Evolutionary conservation across 345 rosid species (phyloP), one percentile per base, ranked within the genome.

Genomic region (Odontarrhena argentea): DNA sequence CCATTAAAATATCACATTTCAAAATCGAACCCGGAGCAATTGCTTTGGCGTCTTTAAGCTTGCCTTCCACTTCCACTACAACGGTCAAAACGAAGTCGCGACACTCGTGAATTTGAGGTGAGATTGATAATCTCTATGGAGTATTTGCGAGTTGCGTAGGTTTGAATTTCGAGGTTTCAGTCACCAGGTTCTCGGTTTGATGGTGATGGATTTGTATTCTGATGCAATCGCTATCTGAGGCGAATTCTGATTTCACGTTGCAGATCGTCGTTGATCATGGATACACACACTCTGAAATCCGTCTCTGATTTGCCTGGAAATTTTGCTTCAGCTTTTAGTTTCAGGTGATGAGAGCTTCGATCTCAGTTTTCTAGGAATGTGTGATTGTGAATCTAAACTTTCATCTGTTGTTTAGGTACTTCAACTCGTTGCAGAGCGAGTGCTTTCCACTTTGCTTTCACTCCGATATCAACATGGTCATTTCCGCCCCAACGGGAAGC

Each of bases 401-500:
- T 66, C 3, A n/a, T 44, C n/a, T 74, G 15, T 60, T 55, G 41
- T 66, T 75, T 77, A 94, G 97, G 78, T 94, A 91, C 82, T 91
- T 94, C 48, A 94, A 94, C 76, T 87, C 96, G 12, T 76, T 94
- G 75, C 99, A 94, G 79, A 94, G 96, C 50, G 99, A 94, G 75
- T 94, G 99, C 55, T 94, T 87, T 71, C 92, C 96, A 18, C 68
- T 79, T 6, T 94, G 97, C 70, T 94, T 84, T 75, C 81, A 84
- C 37, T 87, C 93, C 24, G 92, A 91, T 66, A 76, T 80, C 71
- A 91, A 88, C 82, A 94, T 94, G 97, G 93, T 91, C 55, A 73
- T 94, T 45, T 91, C 97, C 2, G 99, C 99, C n/a, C 97, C 99
- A 2, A 91, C 99, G 44, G 99, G 99, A 55, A 94, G 99, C 66